phyloP scores from a whole-genome alignment of 2,329 filamentous ascomycete species.

The Penicillium digitatum region DNA sequence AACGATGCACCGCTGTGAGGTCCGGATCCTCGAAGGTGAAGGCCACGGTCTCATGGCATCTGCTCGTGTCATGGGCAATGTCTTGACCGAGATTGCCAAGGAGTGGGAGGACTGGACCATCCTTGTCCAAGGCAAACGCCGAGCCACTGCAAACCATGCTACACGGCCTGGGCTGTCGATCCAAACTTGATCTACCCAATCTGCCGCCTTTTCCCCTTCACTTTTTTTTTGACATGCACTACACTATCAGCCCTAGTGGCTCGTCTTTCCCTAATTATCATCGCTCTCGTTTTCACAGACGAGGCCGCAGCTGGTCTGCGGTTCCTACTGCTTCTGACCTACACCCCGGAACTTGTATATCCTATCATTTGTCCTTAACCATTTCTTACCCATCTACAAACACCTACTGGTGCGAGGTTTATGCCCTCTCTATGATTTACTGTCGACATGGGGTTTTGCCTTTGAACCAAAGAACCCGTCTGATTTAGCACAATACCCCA shows the following conservation, averaged over 20 bases:
- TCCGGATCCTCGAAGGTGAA: constrained; percentile 83
- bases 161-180: constrained; percentile 19
- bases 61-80: constrained; percentile 83
- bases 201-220: background rate
- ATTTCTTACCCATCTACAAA: constrained; percentile 6
- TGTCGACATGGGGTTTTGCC: constrained; percentile 16
- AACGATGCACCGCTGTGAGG: constrained; percentile 88
- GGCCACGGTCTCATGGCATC: constrained; percentile 96
- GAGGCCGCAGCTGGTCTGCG: constrained; percentile 4
- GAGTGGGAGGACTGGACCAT: constrained; percentile 90
- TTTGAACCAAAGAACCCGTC: constrained; percentile 13
- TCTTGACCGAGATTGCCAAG: constrained; percentile 88
- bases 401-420: constrained; percentile 21
- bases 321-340: background rate
- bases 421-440: constrained; percentile 20
- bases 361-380: background rate
- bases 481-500: constrained; percentile 29
- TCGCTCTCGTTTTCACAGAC: constrained; percentile 1
- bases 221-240: background rate
- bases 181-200: constrained; percentile 11
- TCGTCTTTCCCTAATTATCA: constrained; percentile 1
- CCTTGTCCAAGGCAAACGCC: constrained; percentile 47
- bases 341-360: background rate
- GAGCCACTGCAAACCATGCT: constrained; percentile 27
- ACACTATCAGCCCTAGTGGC: constrained; percentile 6